Conservation (phyloP, 2,329 filamentous ascomycete genomes). For the Trichoderma gracile region DNA sequence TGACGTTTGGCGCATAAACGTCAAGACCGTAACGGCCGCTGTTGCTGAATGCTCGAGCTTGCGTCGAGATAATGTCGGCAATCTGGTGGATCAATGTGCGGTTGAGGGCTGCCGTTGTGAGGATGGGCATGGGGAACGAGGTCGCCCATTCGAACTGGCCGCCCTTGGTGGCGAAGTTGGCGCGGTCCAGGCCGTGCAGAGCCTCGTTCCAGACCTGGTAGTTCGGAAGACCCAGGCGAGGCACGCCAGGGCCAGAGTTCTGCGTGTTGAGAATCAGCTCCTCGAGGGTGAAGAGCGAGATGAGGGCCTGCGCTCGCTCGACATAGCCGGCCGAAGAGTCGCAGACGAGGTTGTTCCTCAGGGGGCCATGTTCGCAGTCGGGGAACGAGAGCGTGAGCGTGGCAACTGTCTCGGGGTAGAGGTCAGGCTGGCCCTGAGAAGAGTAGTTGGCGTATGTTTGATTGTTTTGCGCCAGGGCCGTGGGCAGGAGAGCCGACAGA, state of each 20-base stretch:
- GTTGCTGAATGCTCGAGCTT: constrained; percentile 66
- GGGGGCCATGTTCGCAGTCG: constrained; percentile 37
- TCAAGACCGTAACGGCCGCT: constrained; percentile 54
- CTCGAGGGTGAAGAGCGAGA: constrained; percentile 37
- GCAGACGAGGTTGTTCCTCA: constrained; percentile 39
- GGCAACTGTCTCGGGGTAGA: constrained; percentile 20
- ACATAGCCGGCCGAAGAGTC: constrained; percentile 31
- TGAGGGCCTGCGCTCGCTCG: constrained; percentile 36
- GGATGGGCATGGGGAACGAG: constrained; percentile 64
- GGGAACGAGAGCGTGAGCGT: constrained; percentile 32
- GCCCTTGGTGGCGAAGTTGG: constrained; percentile 28
- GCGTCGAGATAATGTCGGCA: constrained; percentile 47
- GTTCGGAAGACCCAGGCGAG: constrained; percentile 55
- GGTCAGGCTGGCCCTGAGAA: constrained; percentile 19
- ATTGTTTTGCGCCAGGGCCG: constrained; percentile 17
- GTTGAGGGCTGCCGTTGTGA: constrained; percentile 50
- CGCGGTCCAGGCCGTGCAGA: constrained; percentile 59
- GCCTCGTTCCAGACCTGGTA: constrained; percentile 66
- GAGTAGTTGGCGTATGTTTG: constrained; percentile 23
- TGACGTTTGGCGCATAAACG: constrained; percentile 68
- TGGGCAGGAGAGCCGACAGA: constrained; percentile 12
- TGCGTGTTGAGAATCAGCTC: constrained; percentile 40
- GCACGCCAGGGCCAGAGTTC: constrained; percentile 46
- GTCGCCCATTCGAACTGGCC: constrained; percentile 57
- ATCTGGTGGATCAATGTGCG: constrained; percentile 43